These are phyloP conservation scores for Backusella liffmaniae DNA, from an alignment of 192 early-diverging fungal genomes.

Conservation along the genomic window DNA sequence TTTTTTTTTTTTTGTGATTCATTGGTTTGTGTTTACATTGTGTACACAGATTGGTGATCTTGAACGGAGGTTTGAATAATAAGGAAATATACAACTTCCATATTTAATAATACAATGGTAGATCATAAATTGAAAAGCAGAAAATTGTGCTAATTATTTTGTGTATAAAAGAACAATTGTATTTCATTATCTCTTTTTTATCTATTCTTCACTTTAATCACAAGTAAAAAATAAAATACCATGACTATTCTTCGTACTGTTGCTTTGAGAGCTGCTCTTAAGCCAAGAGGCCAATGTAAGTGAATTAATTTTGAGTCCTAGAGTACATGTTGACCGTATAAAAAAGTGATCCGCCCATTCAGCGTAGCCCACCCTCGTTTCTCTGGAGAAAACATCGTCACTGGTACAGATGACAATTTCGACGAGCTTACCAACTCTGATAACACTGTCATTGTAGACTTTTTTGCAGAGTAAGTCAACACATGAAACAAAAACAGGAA, in stretches of 20 bases:
- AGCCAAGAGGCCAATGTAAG: neutral
- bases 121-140: no score
- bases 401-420: conserved; percentile 60
- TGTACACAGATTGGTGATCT: no score
- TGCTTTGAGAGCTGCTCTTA: neutral
- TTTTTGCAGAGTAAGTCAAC: conserved; percentile 63
- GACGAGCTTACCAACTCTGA: conserved; percentile 50
- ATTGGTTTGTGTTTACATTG: no score
- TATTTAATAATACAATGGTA: no score
- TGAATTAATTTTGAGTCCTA: neutral
- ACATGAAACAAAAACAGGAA: neutral
- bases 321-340: neutral
- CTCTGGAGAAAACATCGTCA: conserved; percentile 45
- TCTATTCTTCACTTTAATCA: no score
- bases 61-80: no score
- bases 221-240: neutral
- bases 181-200: no score
- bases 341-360: conserved; percentile 13
- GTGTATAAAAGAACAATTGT: no score
- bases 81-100: no score
- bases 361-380: conserved; percentile 14
- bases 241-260: conserved; percentile 20
- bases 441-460: conserved; percentile 76
- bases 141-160: no score
- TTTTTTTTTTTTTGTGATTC: neutral